phyloP scores from a whole-genome alignment of 1,139 yeast species.

The Protomyces inouyei region DNA sequence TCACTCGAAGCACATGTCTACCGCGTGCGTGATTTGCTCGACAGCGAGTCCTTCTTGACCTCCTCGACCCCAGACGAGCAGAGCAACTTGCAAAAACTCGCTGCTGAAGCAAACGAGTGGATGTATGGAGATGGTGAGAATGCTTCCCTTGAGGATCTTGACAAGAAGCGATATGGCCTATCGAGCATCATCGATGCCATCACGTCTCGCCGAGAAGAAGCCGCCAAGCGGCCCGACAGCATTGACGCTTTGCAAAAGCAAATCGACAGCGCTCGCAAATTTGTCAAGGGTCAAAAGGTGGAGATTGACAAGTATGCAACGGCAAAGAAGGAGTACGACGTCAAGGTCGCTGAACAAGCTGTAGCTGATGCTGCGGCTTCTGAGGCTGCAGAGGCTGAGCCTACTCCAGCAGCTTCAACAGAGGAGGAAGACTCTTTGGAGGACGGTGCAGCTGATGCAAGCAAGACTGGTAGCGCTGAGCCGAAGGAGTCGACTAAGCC shows the following conservation, averaged over 20 bases:
- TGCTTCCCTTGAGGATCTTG: conserved; percentile 47
- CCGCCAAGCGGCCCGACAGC: conserved; percentile 21
- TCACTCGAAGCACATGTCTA: conserved; percentile 40
- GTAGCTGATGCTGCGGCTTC: background rate
- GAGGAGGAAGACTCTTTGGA: conserved; percentile 1
- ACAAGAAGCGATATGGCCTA: conserved; percentile 39
- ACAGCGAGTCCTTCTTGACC: conserved; percentile 29
- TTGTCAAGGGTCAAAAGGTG: conserved; percentile 31
- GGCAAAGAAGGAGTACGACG: conserved; percentile 16
- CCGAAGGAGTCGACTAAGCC: background rate
- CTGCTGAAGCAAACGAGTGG: conserved; percentile 54
- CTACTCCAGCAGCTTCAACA: background rate
- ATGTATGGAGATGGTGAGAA: conserved; percentile 66
- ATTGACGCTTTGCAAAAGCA: conserved; percentile 25
- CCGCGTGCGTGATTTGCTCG: conserved; percentile 36
- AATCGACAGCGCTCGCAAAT: conserved; percentile 32
- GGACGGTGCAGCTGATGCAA: conserved; percentile 1
- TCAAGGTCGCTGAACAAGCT: background rate
- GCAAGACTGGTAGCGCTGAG: background rate
- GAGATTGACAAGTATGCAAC: conserved; percentile 17
- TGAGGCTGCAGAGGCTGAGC: background rate
- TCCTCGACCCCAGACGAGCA: conserved; percentile 32
- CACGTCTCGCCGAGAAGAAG: conserved; percentile 30
- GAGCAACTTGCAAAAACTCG: conserved; percentile 14
- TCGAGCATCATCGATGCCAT: conserved; percentile 34